Evolutionary conservation across 1,284 basidiomycete genomes (phyloP), one percentile per base, ranked within the genome.

Genomic region (Moesziomyces sp.): DNA sequence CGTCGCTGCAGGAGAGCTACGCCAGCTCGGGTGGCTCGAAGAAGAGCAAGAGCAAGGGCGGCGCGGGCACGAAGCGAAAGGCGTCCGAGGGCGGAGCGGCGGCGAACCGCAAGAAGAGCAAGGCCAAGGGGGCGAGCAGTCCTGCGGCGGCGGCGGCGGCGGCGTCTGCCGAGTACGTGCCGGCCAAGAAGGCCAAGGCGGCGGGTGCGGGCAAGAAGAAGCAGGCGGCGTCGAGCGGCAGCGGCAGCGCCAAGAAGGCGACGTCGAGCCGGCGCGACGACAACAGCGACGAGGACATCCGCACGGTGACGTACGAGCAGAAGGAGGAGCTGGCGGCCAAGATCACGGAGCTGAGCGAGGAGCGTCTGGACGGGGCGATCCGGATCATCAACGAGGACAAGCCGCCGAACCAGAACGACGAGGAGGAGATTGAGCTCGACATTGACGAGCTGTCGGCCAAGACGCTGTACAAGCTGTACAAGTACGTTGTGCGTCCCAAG

Each of bases 331-430:
- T 84, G 46, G 82, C 82, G 10, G 72, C 72, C 40, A 83, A 84
- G 72, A 84, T 84, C 58, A 82, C 80, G 18, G 79, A 82, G 70
- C 72, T 84, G 34, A 75, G 80, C 19, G 82, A 83, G 51, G 82
- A 83, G 63, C 77, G 81, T 16, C 65, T 84, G 56, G 82, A 84
- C 46, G 80, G 80, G 14, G 82, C 82, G 46, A 77, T 84, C 53
- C 76, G 78, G 40, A 84, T 84, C 66, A 81, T 84, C 58, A 80
- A 80, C 54, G 82, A 84, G 60, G 82, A 84, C 74, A 83, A 84
- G 70, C 81, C 82, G 30, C 66, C 73, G 11, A 78, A 68, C 47
- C 61, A 78, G 52, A 70, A 76, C 46, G 79, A 83, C 55, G 79
- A 84, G 45, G 82, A 84, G 54, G 82, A 84, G 70, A 84, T 84